These are phyloP conservation scores for Saprolegnia parasitica DNA, from an alignment of 352 stramenopile genomes.

Conservation along the genomic window DNA sequence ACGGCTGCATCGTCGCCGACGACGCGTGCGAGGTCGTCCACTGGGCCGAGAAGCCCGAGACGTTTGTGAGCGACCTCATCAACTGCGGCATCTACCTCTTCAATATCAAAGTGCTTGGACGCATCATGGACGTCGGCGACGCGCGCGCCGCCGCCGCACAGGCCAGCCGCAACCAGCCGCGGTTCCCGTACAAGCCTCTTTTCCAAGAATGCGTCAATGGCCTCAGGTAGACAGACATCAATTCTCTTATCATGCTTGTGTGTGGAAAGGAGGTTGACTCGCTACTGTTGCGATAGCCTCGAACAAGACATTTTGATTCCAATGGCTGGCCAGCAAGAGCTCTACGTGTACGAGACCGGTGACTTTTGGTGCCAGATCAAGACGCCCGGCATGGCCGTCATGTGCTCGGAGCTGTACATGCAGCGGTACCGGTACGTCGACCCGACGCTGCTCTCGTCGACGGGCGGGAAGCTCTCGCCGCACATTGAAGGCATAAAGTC, in stretches of 20 bases:
- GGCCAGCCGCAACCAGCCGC: constrained; percentile 33
- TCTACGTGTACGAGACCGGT: constrained; percentile 78
- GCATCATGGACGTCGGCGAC: constrained; percentile 72
- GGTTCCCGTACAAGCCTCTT: constrained; percentile 64
- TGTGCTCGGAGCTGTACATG: constrained; percentile 88
- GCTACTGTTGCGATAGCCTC: constrained; percentile 37
- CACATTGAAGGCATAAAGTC: constrained; percentile 58
- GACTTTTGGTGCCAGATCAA: constrained; percentile 91
- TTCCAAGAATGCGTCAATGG: constrained; percentile 85
- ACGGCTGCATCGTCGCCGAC: constrained; percentile 80
- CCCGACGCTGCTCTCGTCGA: constrained; percentile 69
- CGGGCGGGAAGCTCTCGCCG: constrained; percentile 74
- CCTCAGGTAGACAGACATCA: constrained; percentile 53
- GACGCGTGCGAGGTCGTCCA: constrained; percentile 79
- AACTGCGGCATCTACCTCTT: constrained; percentile 89
- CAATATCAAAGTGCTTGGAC: constrained; percentile 72
- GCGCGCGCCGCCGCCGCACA: constrained; percentile 70
- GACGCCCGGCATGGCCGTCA: constrained; percentile 85
- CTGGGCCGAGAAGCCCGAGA: constrained; percentile 86
- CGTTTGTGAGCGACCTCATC: constrained; percentile 88
- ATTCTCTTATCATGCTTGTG: too few relatives aligned
- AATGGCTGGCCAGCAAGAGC: constrained; percentile 59
- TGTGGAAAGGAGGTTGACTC: too few relatives aligned
- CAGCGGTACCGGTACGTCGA: constrained; percentile 87
- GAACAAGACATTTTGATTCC: constrained; percentile 84